Evolutionary conservation across 768 basidiomycete species (phyloP), one percentile per base, ranked within the genome.

Genomic region (Tylopilus felleus): DNA sequence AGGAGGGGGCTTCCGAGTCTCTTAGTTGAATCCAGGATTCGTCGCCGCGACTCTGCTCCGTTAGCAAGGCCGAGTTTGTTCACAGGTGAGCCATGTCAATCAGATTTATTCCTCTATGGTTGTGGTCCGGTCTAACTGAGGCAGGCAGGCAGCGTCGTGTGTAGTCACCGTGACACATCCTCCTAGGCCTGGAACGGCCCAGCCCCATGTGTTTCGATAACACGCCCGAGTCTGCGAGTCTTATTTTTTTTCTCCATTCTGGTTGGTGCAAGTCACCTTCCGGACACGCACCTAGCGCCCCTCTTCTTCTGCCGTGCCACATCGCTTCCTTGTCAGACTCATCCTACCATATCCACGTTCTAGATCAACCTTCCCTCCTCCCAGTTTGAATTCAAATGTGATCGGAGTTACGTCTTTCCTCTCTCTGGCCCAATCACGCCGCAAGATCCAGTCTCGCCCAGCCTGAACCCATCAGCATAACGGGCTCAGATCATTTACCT

Each of bases 361-460:
- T 33, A n/a, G 47, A 62, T 52, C 49, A 42, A 3, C 35, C 12
- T 14, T 29, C 42, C 21, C 5, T 22, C 9, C 33, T 22, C 10
- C 14, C 40, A 41, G 64, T 56, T n/a, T 42, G 48, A 51, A 65
- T 62, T 65, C 49, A 65, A 67, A 67, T 65, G 52, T 38, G 46
- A 50, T 51, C 47, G 29, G 44, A 49, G 17, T 36, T 38, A 22
- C 49, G 42, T 49, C 47, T 41, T 22, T n/a, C 28, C 22, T 12
- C 42, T 28, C 25, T n/a, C 40, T 35, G 31, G 40, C 40, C 29
- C 29, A 19, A 52, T 31, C 52, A 6, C 28, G 13, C 38, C 35
- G 10, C 23, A 39, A 8, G 4, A 17, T 52, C 49, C 50, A 52
- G 60, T 47, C 60, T 56, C 54, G 64, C 51, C 55, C 60, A 33